Evolutionary conservation across 495 filamentous ascomycete genomes (phyloP).

Genomic region (Penicillium alfredii): DNA sequence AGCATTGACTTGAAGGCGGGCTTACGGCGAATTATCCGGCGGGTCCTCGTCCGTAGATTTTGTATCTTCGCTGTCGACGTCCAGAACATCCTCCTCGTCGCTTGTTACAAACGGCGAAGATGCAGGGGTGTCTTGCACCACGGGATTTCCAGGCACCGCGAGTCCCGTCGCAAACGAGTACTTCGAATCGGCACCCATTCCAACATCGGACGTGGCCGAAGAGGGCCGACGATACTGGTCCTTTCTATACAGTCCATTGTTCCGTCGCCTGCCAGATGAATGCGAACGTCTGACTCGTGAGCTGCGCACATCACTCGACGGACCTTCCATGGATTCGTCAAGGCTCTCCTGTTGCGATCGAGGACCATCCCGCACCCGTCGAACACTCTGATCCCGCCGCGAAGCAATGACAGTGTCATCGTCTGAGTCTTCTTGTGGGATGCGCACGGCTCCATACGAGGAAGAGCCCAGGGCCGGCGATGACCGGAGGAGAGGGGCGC

Average conservation of each 20-base stretch:
- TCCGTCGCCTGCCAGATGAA: conserved; percentile 14
- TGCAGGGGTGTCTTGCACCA: conserved; percentile 16
- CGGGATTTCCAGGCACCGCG: conserved; percentile 19
- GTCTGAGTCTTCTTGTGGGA: conserved; percentile 9
- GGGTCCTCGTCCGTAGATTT: conserved; percentile 23
- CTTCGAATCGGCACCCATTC: conserved; percentile 26
- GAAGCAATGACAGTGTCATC: neutral
- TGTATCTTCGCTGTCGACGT: conserved; percentile 22
- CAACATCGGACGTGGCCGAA: conserved; percentile 22
- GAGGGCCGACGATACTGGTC: conserved; percentile 19
- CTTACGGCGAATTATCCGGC: conserved; percentile 28
- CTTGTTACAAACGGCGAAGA: conserved; percentile 16
- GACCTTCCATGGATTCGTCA: conserved; percentile 13
- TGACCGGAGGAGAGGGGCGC: conserved; percentile 50
- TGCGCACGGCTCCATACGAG: conserved; percentile 52
- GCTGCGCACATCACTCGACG: conserved; percentile 9
- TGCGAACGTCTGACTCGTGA: conserved; percentile 12
- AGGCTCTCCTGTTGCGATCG: conserved; percentile 7
- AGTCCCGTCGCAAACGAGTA: conserved; percentile 26
- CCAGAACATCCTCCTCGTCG: conserved; percentile 20
- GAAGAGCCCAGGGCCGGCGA: conserved; percentile 52
- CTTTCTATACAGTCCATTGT: conserved; percentile 10
- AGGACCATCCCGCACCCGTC: too few relatives aligned
- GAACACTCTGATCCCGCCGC: neutral
- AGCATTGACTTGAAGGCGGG: conserved; percentile 1